Base-by-base conservation (phyloP, 495 filamentous ascomycete genomes). In the Lepraria neglecta region DNA sequence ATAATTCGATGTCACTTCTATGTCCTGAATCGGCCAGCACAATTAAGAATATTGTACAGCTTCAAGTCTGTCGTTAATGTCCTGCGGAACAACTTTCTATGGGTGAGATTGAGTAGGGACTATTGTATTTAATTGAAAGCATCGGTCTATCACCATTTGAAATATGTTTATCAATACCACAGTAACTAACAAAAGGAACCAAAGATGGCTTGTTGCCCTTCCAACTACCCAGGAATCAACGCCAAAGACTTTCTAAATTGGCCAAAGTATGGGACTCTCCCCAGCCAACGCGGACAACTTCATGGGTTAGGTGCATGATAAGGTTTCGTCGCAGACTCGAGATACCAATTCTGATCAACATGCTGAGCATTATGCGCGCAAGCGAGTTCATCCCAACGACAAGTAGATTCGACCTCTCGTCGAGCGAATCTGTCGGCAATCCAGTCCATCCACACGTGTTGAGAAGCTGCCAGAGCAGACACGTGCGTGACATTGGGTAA, bases 381-480 rank as follows among this genome's bases (percentile, higher is more conserved):
- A 30, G 19, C 24, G 21, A 57, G 33, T 19, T 57, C 38, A 19
- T n/a, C 19, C 55, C 38, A 30, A 30, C 5, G 12, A 19, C 55
- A 43, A 15, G 6, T 11, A 10, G 24, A 11, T 63, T 71, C 28
- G 46, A 38, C 17, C 59, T 31, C 24, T 48, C 31, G 17, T 62
- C 71, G 74, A 6, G 58, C 63, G 58, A 77, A 73, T 12, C 73
- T 62, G 11, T 74, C 68, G 12, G 65, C 68, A 51, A 77, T 75
- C 75, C 75, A 77, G 50, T 68, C 48, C 62, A 76, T 65, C 72
- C 74, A 76, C 38, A 65, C 48, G 55, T 53, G 60, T 19, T 71
- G 66, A 15, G 66, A 63, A 4, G 71, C 73, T 31, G 70, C 54
- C 35, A 78, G 53, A 6, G 65, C 62, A 27, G 73, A 72, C 4